These are phyloP conservation scores for Russula olivacea DNA, from an alignment of 768 basidiomycete species.

Conservation along the genomic window DNA sequence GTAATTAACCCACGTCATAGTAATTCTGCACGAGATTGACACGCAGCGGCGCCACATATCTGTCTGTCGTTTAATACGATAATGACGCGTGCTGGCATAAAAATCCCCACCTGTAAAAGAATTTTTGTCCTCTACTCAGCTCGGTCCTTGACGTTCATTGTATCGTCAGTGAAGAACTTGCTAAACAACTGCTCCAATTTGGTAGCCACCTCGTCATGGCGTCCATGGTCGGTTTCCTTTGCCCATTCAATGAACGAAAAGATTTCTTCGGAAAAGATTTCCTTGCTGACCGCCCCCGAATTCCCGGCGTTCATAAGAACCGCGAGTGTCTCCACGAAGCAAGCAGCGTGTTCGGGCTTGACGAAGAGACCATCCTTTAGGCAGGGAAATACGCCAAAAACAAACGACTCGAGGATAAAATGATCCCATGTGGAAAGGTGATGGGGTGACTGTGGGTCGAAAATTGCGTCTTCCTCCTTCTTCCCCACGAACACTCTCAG, in stretches of 20 bases:
- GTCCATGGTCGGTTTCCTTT: background rate
- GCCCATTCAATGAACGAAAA: background rate
- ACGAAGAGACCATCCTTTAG: too few species aligned
- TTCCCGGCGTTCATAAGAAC: conserved; percentile 1
- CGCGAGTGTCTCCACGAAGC: conserved; percentile 5
- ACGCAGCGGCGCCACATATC: too few species aligned
- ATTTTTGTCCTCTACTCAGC: background rate
- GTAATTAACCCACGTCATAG: too few species aligned
- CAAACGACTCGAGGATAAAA: background rate
- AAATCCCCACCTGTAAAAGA: too few species aligned
- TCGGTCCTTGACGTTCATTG: background rate
- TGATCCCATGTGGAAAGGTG: background rate
- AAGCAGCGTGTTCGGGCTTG: background rate
- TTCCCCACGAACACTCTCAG: background rate
- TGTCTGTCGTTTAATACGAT: too few species aligned
- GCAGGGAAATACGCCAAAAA: background rate
- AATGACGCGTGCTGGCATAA: too few species aligned
- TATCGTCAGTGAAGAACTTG: too few species aligned
- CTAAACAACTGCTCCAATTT: background rate
- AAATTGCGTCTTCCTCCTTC: background rate
- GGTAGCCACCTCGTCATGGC: background rate
- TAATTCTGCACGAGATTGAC: too few species aligned
- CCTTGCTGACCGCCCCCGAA: background rate
- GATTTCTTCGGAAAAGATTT: background rate
- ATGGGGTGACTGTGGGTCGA: background rate